Percentiles rank a stretch among this genome's conserved stretches.
These are phyloP conservation scores for Penicillium sclerotigenum DNA, from an alignment of 2,329 filamentous ascomycete genomes.

Conservation along the genomic window DNA sequence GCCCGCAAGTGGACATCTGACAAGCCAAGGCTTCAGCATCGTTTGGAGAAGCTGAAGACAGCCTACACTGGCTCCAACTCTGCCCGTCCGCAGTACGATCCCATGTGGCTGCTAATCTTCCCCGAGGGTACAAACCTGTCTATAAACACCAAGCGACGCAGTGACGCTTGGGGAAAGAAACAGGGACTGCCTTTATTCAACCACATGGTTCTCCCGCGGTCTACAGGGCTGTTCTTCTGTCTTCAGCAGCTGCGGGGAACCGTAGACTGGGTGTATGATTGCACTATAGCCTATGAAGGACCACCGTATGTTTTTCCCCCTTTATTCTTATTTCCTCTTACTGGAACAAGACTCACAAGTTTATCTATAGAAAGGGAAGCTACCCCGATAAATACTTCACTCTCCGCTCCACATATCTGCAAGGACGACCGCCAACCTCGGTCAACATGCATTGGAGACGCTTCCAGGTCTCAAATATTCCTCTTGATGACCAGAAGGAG, in stretches of 20 bases:
- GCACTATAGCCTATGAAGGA: conserved; percentile 93
- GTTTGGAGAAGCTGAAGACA: conserved; percentile 55
- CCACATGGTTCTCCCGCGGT: conserved; percentile 59
- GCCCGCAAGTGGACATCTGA: conserved; percentile 62
- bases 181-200: conserved; percentile 56
- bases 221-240: conserved; percentile 61
- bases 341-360: background rate
- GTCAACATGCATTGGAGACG: conserved; percentile 97
- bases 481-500: conserved; percentile 66
- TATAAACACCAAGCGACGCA: conserved; percentile 53
- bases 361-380: conserved; percentile 60
- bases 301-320: conserved; percentile 65
- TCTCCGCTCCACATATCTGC: conserved; percentile 79
- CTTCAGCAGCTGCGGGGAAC: conserved; percentile 57
- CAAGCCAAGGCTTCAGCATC: conserved; percentile 57
- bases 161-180: conserved; percentile 57
- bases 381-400: conserved; percentile 93
- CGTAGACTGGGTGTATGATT: conserved; percentile 67
- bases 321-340: background rate
- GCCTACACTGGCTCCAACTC: conserved; percentile 49
- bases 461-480: conserved; percentile 76
- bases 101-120: conserved; percentile 66
- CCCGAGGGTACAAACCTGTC: conserved; percentile 64
- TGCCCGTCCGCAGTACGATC: conserved; percentile 49
- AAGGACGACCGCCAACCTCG: conserved; percentile 84